Base-by-base conservation (phyloP, 169 alveolate genomes). In the Plasmodium gaboni region DNA sequence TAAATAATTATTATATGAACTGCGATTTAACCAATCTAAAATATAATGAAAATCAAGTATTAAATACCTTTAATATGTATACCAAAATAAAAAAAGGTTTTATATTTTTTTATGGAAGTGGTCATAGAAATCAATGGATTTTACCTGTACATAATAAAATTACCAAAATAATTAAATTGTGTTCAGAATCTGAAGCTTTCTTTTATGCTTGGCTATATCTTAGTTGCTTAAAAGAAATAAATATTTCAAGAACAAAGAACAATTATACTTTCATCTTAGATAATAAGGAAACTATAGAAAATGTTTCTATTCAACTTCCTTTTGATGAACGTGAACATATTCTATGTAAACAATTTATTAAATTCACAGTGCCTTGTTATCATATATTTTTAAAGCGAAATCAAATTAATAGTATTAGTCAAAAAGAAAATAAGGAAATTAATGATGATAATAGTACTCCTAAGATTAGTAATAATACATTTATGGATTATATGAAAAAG, bases 121-220 rank as follows among this genome's bases (percentile, higher is more conserved):
- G 96, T 12, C 96, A 93, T 67, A 73, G 68, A 57, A 93, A 93
- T 48, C 96, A 92, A 59, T 93, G 93, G 94, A 17, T 93, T 7
- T 28, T 93, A 57, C 95, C 96, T 4, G 50, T 69, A n/a, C 69
- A 89, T 42, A 64, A 73, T 26, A 72, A 55, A 60, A 50, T 86
- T n/a, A 73, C 83, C 6, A 88, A 89, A 51, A 53, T 93, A n/a
- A 74, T 80, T 28, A 93, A 93, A 55, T 61, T 93, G 1, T 91
- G 95, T 53, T 74, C 93, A 0, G 60, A 63, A 4, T 74, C 69
- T 26, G 96, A 93, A 88, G 86, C 90, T n/a, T 90, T 51, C 10
- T 93, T 93, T 68, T 93, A 90, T 76, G 86, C 87, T 15, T 93
- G 96, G 95, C 8, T 93, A 12, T 93, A 93, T 74, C 46, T 73